These are phyloP conservation scores for Cordyceps tenuipes DNA, from an alignment of 2,329 filamentous ascomycete species.

Conservation along the genomic window DNA sequence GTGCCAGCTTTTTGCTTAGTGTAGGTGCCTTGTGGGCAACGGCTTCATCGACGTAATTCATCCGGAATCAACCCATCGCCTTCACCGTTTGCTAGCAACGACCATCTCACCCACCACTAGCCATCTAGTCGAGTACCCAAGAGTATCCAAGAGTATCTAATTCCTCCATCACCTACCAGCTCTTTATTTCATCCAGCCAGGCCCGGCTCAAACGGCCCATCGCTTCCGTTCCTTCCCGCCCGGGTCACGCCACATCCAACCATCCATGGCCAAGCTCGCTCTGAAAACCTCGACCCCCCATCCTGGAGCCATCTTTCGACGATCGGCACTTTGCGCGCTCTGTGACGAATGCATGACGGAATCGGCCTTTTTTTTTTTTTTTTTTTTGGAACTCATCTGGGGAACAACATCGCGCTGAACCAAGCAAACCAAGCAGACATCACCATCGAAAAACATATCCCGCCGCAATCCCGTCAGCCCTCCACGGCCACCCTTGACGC, in stretches of 20 bases:
- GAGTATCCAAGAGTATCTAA: no score
- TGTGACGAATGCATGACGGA: constrained; percentile 7
- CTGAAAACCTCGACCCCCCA: no score
- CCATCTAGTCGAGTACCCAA: no score
- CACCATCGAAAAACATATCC: no score
- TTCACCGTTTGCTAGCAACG: neutral
- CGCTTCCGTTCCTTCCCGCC: neutral
- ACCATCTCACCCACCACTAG: no score
- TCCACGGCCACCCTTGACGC: neutral
- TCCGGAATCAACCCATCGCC: neutral
- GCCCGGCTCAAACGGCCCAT: neutral
- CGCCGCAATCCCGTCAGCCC: neutral
- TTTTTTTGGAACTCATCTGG: no score
- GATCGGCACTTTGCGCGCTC: neutral
- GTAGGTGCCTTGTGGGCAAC: no score
- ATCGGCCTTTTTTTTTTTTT: neutral
- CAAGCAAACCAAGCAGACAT: no score
- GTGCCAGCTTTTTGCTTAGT: no score
- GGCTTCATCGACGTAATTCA: neutral
- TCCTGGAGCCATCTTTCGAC: neutral
- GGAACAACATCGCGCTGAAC: no score
- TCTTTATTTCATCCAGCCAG: neutral
- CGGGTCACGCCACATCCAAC: neutral
- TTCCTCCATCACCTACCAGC: no score
- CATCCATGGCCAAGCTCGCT: no score